phyloP scores from a whole-genome alignment of 306 rosid genomes.

The Datisca glomerata region DNA sequence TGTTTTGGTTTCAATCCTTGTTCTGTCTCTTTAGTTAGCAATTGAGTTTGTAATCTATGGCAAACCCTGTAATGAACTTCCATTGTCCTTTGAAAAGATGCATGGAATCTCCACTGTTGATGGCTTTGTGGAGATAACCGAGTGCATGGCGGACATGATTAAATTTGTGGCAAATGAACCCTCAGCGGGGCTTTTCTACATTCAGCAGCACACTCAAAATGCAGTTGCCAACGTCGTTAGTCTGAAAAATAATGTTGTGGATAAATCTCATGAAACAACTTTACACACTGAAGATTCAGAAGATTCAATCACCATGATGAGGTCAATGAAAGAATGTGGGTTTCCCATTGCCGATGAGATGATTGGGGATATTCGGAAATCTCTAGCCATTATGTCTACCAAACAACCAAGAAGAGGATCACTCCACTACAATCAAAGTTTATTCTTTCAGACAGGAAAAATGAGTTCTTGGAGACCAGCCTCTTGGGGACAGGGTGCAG shows the following conservation, averaged over 20 bases:
- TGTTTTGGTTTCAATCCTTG: too few relatives aligned
- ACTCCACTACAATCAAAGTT: slow-evolving; percentile 27
- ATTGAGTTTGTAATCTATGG: background rate
- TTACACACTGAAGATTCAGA: slow-evolving; percentile 72
- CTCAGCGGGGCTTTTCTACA: slow-evolving; percentile 72
- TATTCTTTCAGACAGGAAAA: slow-evolving; percentile 22
- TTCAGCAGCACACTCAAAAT: slow-evolving; percentile 82
- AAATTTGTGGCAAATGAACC: slow-evolving; percentile 81
- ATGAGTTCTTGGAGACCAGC: slow-evolving; percentile 34
- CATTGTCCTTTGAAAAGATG: slow-evolving; percentile 53
- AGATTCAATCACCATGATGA: slow-evolving; percentile 58
- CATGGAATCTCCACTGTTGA: slow-evolving; percentile 71
- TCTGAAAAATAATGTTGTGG: slow-evolving; percentile 32
- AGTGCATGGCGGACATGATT: slow-evolving; percentile 71
- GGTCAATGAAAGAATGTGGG: slow-evolving; percentile 74
- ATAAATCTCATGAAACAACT: slow-evolving; percentile 52
- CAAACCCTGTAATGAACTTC: slow-evolving; percentile 39
- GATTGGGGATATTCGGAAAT: slow-evolving; percentile 69
- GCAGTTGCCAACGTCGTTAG: slow-evolving; percentile 52
- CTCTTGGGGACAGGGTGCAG: slow-evolving; percentile 27
- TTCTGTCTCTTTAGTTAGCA: background rate
- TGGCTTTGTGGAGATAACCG: slow-evolving; percentile 82
- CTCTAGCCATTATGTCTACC: slow-evolving; percentile 38
- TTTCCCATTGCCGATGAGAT: slow-evolving; percentile 61
- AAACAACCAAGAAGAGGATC: slow-evolving; percentile 64